Evolutionary conservation across 2,329 filamentous ascomycete species (phyloP), one percentile per base, ranked within the genome.

Genomic region (Ophiostoma pallidulum): DNA sequence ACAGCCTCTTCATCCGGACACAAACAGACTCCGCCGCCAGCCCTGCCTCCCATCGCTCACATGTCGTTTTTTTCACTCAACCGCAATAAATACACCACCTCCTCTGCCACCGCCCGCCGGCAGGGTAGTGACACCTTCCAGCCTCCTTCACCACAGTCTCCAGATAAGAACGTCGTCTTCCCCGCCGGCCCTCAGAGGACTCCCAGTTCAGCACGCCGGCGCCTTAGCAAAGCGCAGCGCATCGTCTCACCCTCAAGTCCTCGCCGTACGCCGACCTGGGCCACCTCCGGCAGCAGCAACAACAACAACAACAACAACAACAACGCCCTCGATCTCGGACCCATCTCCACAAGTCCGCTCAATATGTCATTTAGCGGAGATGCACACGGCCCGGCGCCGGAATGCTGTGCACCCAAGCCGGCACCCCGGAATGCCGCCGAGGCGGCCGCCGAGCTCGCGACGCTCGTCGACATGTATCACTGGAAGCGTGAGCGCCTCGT

Each of bases 401-500:
- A n/a, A n/a, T n/a, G n/a, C n/a, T n/a, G n/a, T n/a, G n/a, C n/a
- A n/a, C n/a, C n/a, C n/a, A n/a, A n/a, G n/a, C n/a, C n/a, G n/a
- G n/a, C n/a, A n/a, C n/a, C n/a, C n/a, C n/a, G n/a, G n/a, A n/a
- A n/a, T n/a, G n/a, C n/a, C n/a, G n/a, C n/a, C n/a, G n/a, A n/a
- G n/a, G n/a, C n/a, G n/a, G n/a, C n/a, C 24, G 20, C 38, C 4
- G n/a, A 22, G 24, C 24, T 28, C 6, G 24, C 31, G 29, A 14
- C 16, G 4, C 29, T 20, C 22, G 22, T 35, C 8, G 16, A 18
- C 4, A 26, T 28, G 14, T 73, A 71, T 50, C 41, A 59, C 10
- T 40, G 46, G 31, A 36, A 58, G 20, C 66, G 68, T 22, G 37
- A 55, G 0, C 53, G 57, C 12, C 40, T 70, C 3, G 47, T 59